Evolutionary conservation across 768 basidiomycete species (phyloP).

Genomic region (Kwoniella newhampshirensis): DNA sequence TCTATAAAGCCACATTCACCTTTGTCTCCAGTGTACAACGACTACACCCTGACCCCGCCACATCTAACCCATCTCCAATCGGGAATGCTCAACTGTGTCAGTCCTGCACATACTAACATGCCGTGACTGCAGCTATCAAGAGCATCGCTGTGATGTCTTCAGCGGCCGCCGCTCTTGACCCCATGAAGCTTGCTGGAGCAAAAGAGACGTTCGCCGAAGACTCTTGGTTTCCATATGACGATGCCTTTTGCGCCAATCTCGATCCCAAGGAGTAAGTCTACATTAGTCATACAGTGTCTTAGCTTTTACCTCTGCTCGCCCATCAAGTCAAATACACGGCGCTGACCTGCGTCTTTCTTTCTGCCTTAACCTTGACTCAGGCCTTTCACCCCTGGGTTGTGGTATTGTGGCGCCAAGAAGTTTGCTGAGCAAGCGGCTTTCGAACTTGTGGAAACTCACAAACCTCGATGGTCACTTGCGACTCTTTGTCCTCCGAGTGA

Average conservation of each 20-base stretch:
- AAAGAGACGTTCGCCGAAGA: slow-evolving; percentile 39
- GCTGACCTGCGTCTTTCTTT: background rate
- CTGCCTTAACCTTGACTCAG: background rate
- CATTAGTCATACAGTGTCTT: background rate
- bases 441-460: slow-evolving; percentile 20
- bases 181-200: slow-evolving; percentile 12
- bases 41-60: too few relatives aligned
- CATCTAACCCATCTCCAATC: too few relatives aligned
- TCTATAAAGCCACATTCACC: too few relatives aligned
- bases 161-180: too few relatives aligned
- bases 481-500: slow-evolving; percentile 38
- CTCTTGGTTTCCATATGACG: slow-evolving; percentile 35
- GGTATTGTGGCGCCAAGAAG: slow-evolving; percentile 47
- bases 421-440: slow-evolving; percentile 36
- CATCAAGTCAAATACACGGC: background rate
- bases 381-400: slow-evolving; percentile 11
- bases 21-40: too few relatives aligned
- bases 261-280: slow-evolving; percentile 22
- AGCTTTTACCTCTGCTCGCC: too few relatives aligned
- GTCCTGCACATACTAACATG: too few relatives aligned
- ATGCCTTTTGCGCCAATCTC: slow-evolving; percentile 17
- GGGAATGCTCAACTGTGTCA: too few relatives aligned
- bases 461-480: slow-evolving; percentile 25
- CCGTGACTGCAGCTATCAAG: slow-evolving; percentile 4
- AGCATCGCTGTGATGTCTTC: too few relatives aligned